phyloP scores from a whole-genome alignment of 2,329 filamentous ascomycete genomes.

The Camptophora hylomeconis region DNA sequence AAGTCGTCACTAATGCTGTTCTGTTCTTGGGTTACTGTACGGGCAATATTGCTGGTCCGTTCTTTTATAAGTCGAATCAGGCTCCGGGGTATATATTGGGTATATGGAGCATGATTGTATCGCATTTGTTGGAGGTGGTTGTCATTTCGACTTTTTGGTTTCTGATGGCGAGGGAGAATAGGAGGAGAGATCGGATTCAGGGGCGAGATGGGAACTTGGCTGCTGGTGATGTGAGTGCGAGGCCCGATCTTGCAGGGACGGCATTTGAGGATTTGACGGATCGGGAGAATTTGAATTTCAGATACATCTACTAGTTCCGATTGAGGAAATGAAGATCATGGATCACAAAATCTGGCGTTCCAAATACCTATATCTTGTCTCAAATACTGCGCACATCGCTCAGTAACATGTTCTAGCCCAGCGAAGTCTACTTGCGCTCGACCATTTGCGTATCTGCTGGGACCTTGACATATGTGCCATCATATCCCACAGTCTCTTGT shows the following conservation, averaged over 20 bases:
- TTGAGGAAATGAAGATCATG: no score
- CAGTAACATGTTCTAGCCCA: no score
- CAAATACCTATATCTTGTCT: no score
- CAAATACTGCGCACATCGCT: no score
- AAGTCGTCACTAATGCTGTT: conserved; percentile 50
- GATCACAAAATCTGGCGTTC: no score
- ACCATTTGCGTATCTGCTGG: no score
- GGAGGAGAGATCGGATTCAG: conserved; percentile 36
- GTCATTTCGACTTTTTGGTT: conserved; percentile 34
- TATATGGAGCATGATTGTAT: conserved; percentile 45
- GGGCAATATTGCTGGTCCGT: conserved; percentile 49
- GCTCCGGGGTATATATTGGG: conserved; percentile 36
- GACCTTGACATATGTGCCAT: no score
- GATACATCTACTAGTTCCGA: conserved; percentile 8
- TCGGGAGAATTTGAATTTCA: conserved; percentile 35
- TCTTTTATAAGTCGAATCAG: conserved; percentile 48
- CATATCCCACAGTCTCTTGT: no score
- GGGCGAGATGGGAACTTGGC: conserved; percentile 20
- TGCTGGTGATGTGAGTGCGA: conserved; percentile 14
- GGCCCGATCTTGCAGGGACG: conserved; percentile 25
- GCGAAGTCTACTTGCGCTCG: no score
- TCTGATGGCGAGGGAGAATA: conserved; percentile 37
- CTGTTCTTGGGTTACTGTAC: conserved; percentile 48
- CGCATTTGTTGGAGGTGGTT: conserved; percentile 38
- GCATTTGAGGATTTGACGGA: conserved; percentile 44